Evolutionary conservation across 2,329 filamentous ascomycete species (phyloP).

Genomic region (Fusarium sp.): DNA sequence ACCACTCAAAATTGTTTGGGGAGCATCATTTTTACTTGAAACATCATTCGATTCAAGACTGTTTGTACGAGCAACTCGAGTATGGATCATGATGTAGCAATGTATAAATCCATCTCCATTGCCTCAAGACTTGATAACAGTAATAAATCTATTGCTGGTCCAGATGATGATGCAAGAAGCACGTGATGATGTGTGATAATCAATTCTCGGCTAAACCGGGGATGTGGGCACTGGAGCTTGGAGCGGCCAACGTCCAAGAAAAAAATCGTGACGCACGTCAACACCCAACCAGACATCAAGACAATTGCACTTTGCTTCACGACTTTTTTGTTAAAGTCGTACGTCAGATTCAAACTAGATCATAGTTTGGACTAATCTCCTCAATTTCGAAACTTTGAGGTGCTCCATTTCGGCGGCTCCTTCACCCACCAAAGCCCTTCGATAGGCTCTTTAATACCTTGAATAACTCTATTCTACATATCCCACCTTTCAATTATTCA

Average conservation of each 20-base stretch:
- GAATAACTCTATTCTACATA: slow-evolving; percentile 9
- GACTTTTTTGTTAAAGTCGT: slow-evolving; percentile 10
- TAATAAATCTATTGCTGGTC: background rate
- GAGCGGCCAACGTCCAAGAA: slow-evolving; percentile 40
- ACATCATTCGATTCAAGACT: background rate
- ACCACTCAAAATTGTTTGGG: background rate
- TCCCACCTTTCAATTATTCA: slow-evolving; percentile 49
- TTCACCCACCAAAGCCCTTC: slow-evolving; percentile 15
- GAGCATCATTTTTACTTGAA: background rate
- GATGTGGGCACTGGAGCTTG: slow-evolving; percentile 12
- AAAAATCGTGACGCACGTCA: slow-evolving; percentile 45
- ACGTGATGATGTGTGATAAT: slow-evolving; percentile 38
- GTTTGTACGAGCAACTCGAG: rapidly evolving
- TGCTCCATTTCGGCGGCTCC: background rate
- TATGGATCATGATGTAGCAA: background rate
- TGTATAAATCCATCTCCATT: background rate
- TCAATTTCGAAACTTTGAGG: background rate
- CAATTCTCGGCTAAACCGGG: slow-evolving; percentile 42
- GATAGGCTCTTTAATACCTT: slow-evolving; percentile 14
- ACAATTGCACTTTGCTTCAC: slow-evolving; percentile 32
- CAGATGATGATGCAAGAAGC: slow-evolving; percentile 4
- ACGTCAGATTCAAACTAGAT: background rate
- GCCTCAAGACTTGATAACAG: no score
- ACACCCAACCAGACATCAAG: slow-evolving; percentile 27
- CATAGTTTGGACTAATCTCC: background rate